Base-by-base conservation (phyloP, 2,329 filamentous ascomycete genomes). In the Penicillium italicum region DNA sequence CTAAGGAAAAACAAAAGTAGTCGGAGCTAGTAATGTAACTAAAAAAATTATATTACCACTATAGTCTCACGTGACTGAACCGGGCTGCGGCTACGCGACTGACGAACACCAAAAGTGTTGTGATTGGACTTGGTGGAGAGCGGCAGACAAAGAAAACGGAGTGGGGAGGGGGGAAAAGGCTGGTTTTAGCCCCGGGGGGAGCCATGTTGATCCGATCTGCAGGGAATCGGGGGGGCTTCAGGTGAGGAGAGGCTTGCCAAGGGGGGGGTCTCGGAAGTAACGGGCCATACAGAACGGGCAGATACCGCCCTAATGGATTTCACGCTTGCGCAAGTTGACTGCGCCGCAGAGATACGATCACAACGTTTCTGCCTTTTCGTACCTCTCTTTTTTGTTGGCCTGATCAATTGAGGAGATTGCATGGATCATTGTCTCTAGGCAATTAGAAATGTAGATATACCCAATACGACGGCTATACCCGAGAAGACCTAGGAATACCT, bases 131-230 rank as follows among this genome's bases (percentile, higher is more conserved):
- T 22, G 41, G 54, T 55, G 50, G 54, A 56, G 43, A 57, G 43
- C 30, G 45, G 41, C 10, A 37, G 26, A 51, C 42, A 56, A 59
- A 57, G 51, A 42, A 50, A 33, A 14, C 16, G n/a, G 22, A 44
- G 38, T 48, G 47, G 43, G 38, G 50, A 40, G 53, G 30, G 44
- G 20, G 50, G 12, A 4, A 31, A 36, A 42, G 36, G 33, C 50
- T 34, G 45, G 41, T 30, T 36, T 53, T 55, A 53, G 56, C 43
- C 58, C 45, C 49, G 20, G 57, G 46, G 53, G 40, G 31, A 36
- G 53, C 48, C 58, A 53, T 55, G 59, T 57, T 64, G 62, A 65
- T 63, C 62, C 51, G 62, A 65, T 65, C 63, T 65, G 60, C 62
- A 64, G 60, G 54, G 60, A 59, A 57, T 54, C 57, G 62, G 59